Conservation (phyloP, 345 rosid species). For the Brassica juncea region DNA sequence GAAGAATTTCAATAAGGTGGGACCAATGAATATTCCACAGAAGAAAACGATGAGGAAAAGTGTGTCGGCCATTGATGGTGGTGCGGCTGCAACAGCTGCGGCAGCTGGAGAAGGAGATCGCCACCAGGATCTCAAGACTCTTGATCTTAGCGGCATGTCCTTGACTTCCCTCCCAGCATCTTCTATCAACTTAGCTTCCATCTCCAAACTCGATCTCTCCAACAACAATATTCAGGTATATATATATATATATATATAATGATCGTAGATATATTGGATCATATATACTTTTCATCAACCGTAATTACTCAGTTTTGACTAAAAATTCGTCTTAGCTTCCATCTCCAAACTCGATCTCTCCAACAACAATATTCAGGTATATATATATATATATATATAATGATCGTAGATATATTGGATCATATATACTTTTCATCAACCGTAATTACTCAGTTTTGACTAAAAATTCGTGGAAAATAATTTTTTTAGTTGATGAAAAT, state of each 20-base stretch:
- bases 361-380: slow-evolving; percentile 82
- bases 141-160: slow-evolving; percentile 72
- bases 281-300: not conserved
- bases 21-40: slow-evolving; percentile 15
- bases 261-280: not conserved
- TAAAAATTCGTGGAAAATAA: not conserved
- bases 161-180: slow-evolving; percentile 59
- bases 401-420: not conserved
- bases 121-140: slow-evolving; percentile 42
- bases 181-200: slow-evolving; percentile 57
- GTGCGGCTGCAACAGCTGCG: slow-evolving; percentile 9
- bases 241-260: not conserved
- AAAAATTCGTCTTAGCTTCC: slow-evolving; percentile 36
- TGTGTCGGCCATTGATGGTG: slow-evolving; percentile 29
- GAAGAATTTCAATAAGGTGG: slow-evolving; percentile 26
- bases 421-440: not conserved
- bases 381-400: not conserved
- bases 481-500: not conserved
- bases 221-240: slow-evolving; percentile 82
- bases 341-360: slow-evolving; percentile 79
- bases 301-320: not conserved
- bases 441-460: not conserved
- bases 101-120: slow-evolving; percentile 38
- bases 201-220: slow-evolving; percentile 78
- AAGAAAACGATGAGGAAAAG: slow-evolving; percentile 33